phyloP scores from a whole-genome alignment of 306 rosid species.

The Rosa lucieae region DNA sequence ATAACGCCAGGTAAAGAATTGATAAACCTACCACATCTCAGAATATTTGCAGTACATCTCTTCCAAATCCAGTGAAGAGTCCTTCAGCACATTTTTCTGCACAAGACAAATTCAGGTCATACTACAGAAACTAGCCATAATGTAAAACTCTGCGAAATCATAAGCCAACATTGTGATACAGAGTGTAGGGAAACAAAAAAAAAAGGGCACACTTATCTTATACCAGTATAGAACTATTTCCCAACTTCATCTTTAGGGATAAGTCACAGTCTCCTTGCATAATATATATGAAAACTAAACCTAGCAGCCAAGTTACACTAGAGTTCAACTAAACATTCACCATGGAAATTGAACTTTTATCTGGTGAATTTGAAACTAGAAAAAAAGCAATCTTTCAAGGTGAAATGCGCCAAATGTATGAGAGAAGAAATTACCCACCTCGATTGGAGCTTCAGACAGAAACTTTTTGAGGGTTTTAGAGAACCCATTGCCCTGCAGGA shows the following conservation, averaged over 20 bases:
- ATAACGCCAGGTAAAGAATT: not conserved
- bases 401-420: not conserved
- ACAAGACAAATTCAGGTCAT: not conserved
- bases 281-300: not conserved
- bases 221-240: not conserved
- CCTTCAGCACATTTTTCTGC: conserved; percentile 41
- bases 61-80: conserved; percentile 37
- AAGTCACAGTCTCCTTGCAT: not conserved
- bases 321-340: not conserved
- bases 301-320: not conserved
- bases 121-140: not conserved
- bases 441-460: conserved; percentile 56
- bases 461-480: conserved; percentile 73
- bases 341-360: not conserved
- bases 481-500: conserved; percentile 55
- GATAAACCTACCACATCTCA: conserved; percentile 48
- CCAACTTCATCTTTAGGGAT: not conserved
- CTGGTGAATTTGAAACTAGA: not conserved
- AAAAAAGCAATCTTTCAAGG: not conserved
- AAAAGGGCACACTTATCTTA: not conserved
- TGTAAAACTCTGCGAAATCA: not conserved
- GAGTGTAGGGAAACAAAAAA: not conserved
- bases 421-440: conserved; percentile 32
- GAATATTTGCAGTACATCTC: conserved; percentile 53
- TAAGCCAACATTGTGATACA: not conserved